Evolutionary conservation across 768 basidiomycete genomes (phyloP), one percentile per base, ranked within the genome.

Genomic region (Chalciporus chontae): DNA sequence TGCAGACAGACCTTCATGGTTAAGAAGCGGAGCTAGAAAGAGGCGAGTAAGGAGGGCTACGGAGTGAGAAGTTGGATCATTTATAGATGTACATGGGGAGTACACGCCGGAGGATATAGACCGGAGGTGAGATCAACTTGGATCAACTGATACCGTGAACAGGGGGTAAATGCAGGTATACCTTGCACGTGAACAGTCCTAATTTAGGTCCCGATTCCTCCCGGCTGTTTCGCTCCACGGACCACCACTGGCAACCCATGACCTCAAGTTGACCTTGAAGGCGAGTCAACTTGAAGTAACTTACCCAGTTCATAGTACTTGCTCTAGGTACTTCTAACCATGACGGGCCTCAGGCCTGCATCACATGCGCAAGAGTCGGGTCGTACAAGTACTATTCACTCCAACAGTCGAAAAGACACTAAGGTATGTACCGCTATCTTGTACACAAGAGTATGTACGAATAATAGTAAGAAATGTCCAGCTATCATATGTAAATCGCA

Each of bases 151-250:
- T 4, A n/a, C 15, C n/a, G n/a, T n/a, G 5, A 36, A 36, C n/a
- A 15, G n/a, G 34, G n/a, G 34, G 15, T 36, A 15, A n/a, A 15
- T 36, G 13, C 29, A 1, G 29, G 29, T 31, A 31, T 9, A 31
- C 29, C 29, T 29, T 34, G 27, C 43, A 44, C 18, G 43, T 50
- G 43, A 50, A 18, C 14, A 10, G 8, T 39, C 32, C 47, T 29
- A 40, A 38, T 39, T 31, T 50, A 29, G 14, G 40, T 27, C 43
- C 54, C 54, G 46, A 24, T 26, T 51, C 32, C 38, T 45, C 26
- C 50, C 50, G 53, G 32, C 31, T 31, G 29, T 8, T 9, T 31
- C 29, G 11, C 11, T 31, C 29, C 29, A 2, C 4, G 5, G 29
- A 7, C 29, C 5, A 31, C 8, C 29, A 9, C 29, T n/a, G n/a